Evolutionary conservation across 495 filamentous ascomycete genomes (phyloP).

Genomic region (Aspergillus haitiensis): DNA sequence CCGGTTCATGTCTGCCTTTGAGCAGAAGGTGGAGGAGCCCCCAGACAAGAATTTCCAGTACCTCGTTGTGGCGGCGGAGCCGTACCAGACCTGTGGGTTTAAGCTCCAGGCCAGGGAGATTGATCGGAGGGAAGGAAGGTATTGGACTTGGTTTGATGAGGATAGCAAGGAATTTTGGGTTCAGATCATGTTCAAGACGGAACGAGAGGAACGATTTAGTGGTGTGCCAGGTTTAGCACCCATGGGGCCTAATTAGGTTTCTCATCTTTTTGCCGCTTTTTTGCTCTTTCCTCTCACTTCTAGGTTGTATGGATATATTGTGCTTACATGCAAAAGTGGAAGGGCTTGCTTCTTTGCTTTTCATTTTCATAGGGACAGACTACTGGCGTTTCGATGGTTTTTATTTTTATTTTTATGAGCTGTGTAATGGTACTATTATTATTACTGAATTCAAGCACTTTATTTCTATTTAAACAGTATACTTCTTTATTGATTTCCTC

Average conservation of each 20-base stretch:
- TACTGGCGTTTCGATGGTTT: conserved; percentile 13
- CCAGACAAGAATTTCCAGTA: conserved; percentile 95
- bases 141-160: conserved; percentile 94
- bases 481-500: too few relatives aligned
- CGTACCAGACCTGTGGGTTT: conserved; percentile 95
- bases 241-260: conserved; percentile 24
- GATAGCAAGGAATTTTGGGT: conserved; percentile 98
- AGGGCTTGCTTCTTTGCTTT: neutral
- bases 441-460: neutral
- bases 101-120: conserved; percentile 95
- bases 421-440: neutral
- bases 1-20: conserved; percentile 95
- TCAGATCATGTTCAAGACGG: conserved; percentile 99
- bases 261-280: conserved; percentile 15
- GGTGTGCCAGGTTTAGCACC: conserved; percentile 89
- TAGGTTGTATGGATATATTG: conserved; percentile 14
- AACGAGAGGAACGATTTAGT: conserved; percentile 92
- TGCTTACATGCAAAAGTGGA: conserved; percentile 1
- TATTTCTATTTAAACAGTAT: neutral
- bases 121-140: conserved; percentile 80
- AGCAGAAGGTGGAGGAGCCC: conserved; percentile 94
- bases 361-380: neutral
- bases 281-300: conserved; percentile 5
- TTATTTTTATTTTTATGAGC: neutral
- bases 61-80: conserved; percentile 91